Base-by-base conservation (phyloP, 208 protist genomes). In the Acanthamoeba healyi region DNA sequence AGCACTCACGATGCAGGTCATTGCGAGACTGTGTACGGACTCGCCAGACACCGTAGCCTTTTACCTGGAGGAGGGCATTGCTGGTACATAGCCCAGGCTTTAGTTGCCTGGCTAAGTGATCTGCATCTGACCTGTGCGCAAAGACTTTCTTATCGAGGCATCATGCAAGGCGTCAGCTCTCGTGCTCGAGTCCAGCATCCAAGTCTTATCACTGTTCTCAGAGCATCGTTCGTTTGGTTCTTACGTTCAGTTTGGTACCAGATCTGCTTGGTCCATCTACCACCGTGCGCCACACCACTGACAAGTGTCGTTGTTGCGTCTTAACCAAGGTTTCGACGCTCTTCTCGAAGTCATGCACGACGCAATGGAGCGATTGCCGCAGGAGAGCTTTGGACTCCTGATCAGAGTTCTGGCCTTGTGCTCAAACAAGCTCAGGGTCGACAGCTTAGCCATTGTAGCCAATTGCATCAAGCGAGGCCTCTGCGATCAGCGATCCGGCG, bases 201-300 rank as follows among this genome's bases (percentile, higher is more conserved):
- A 0, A 0, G 15, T 79, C 2, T 22, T 79, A 0, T 10, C 22
- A 10, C 70, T 79, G 15, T 49, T 79, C 12, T 40, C 70, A 6
- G 19, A 49, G 0, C 70, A 79, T 22, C 70, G 36, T n/a, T 44
- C 70, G 9, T 79, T 79, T 46, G 29, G 17, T 22, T 40, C 34
- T 6, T 19, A 79, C 70, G 22, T 79, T 26, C 70, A 79, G 40
- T 79, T 79, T 38, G 29, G 70, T 79, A 79, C 70, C n/a, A 32
- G 12, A 9, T 44, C 65, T 61, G 19, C n/a, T 3, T 26, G 14
- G 9, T 22, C 38, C 19, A 44, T 10, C 38, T 22, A n/a, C n/a
- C n/a, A n/a, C n/a, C n/a, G n/a, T n/a, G n/a, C n/a, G n/a, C n/a
- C n/a, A n/a, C n/a, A n/a, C n/a, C n/a, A n/a, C n/a, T n/a, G n/a